Evolutionary conservation across 805 yeast genomes (phyloP), one percentile per base, ranked within the genome.

Genomic region (Barnettozyma californica): DNA sequence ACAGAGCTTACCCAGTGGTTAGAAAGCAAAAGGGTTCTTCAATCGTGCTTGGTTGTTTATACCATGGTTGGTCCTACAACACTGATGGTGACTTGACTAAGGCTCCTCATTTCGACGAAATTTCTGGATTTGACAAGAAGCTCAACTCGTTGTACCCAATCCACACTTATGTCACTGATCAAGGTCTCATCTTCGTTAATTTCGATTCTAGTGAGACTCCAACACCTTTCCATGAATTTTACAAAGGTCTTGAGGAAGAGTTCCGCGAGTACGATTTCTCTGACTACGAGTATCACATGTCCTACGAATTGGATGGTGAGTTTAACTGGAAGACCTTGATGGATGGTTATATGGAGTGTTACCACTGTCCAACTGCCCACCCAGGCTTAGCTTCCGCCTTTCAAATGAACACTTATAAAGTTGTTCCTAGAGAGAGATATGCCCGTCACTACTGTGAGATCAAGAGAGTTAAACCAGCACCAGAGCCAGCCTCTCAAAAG

Each of bases 331-430:
- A 80, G 57, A 80, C 84, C 5, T 68, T 80, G 51, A 78, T 80
- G 83, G 84, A 80, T 56, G 84, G 85, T 9, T 80, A 80, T 64
- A 83, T 80, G 66, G 84, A 80, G 64, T 80, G 84, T 56, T 80
- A 80, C 65, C 85, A 80, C 61, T 80, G 84, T 62, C 84, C 85
- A 39, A 80, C 84, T 10, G 84, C 84, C 1, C 85, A 80, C 55
- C 84, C 84, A 5, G 84, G 84, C 18, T 66, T 80, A 50, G 69
- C 72, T 44, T 60, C 74, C 29, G 82, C 84, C 11, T 80, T 80
- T 67, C 73, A 67, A 55, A 80, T 80, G 83, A 80, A 76, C 56
- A 80, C 85, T n/a, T 80, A 80, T 62, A 76, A 77, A 53, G 85
- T 80, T 48, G 81, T 75, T 33, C 84, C 84, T 50, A 78, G 75